phyloP scores from a whole-genome alignment of 805 yeast species.

The Wickerhamomyces sydowiorum region DNA sequence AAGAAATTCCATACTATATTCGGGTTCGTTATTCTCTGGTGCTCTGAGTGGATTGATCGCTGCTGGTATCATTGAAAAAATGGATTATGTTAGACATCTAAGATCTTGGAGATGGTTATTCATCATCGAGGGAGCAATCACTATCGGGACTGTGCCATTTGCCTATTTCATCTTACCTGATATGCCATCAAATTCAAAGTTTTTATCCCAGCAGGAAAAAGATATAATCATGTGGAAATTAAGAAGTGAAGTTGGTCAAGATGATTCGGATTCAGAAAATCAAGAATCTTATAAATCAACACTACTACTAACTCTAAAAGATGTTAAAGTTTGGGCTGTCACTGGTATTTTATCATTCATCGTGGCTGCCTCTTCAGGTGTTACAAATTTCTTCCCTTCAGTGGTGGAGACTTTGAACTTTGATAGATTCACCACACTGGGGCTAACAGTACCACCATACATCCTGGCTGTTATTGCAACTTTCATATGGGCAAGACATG shows the following conservation, averaged over 20 bases:
- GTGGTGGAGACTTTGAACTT: constrained; percentile 53
- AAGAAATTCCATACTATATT: constrained; percentile 43
- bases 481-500: constrained; percentile 48
- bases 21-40: constrained; percentile 46
- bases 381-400: constrained; percentile 56
- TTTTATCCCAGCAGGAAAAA: constrained; percentile 38
- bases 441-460: constrained; percentile 57
- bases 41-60: constrained; percentile 52
- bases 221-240: constrained; percentile 27
- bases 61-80: constrained; percentile 41
- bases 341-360: constrained; percentile 36
- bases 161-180: constrained; percentile 46
- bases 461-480: constrained; percentile 44
- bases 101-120: constrained; percentile 53
- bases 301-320: constrained; percentile 31
- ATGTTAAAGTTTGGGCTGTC: constrained; percentile 41
- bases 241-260: constrained; percentile 23
- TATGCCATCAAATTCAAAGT: constrained; percentile 45
- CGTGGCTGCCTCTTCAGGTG: constrained; percentile 58
- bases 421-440: constrained; percentile 41
- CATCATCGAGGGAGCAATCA: constrained; percentile 49
- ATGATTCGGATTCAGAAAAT: constrained; percentile 19
- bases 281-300: constrained; percentile 29
- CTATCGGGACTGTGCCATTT: constrained; percentile 41
- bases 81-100: constrained; percentile 35